These are phyloP conservation scores for Cryphonectria nitschkei DNA, from an alignment of 2,329 filamentous ascomycete species.

Conservation along the genomic window DNA sequence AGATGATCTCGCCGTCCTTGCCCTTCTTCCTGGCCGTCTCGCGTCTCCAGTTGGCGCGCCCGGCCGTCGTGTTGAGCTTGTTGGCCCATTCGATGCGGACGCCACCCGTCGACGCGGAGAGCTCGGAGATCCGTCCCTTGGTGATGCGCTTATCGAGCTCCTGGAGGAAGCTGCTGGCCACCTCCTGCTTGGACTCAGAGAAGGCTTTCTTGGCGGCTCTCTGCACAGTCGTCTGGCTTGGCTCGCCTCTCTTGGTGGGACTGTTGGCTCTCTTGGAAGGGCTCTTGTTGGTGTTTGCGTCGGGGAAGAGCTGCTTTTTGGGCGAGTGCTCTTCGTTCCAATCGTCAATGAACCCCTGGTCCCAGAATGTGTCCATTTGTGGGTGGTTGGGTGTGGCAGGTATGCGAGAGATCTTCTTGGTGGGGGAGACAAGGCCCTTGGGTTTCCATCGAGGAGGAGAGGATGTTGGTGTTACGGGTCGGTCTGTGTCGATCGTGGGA, in stretches of 20 bases:
- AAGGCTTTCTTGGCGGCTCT: slow-evolving; percentile 62
- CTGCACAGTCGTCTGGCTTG: slow-evolving; percentile 36
- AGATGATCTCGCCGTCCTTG: slow-evolving; percentile 33
- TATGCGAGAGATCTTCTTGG: slow-evolving; percentile 46
- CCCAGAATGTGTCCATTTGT: slow-evolving; percentile 63
- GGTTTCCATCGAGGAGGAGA: slow-evolving; percentile 16
- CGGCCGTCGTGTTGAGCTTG: slow-evolving; percentile 79
- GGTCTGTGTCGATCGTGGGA: not conserved
- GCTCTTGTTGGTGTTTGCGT: slow-evolving; percentile 35
- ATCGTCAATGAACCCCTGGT: slow-evolving; percentile 59
- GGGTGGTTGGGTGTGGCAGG: slow-evolving; percentile 58
- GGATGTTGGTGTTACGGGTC: slow-evolving; percentile 24
- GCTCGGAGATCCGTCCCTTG: slow-evolving; percentile 57
- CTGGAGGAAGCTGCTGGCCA: slow-evolving; percentile 66
- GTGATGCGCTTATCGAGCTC: slow-evolving; percentile 73
- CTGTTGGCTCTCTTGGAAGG: slow-evolving; percentile 37
- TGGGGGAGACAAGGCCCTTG: slow-evolving; percentile 37
- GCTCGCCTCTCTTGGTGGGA: slow-evolving; percentile 36
- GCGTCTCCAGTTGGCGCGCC: slow-evolving; percentile 72
- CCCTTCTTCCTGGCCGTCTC: slow-evolving; percentile 52
- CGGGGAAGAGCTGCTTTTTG: slow-evolving; percentile 43
- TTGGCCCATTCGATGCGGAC: slow-evolving; percentile 75
- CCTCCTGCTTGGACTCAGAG: slow-evolving; percentile 60
- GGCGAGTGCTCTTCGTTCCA: slow-evolving; percentile 67
- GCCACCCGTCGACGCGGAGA: slow-evolving; percentile 69